Percentiles rank a stretch among this genome's conserved stretches.
phyloP scores from a whole-genome alignment of 2,329 filamentous ascomycete genomes.

The Beauveria varroae region DNA sequence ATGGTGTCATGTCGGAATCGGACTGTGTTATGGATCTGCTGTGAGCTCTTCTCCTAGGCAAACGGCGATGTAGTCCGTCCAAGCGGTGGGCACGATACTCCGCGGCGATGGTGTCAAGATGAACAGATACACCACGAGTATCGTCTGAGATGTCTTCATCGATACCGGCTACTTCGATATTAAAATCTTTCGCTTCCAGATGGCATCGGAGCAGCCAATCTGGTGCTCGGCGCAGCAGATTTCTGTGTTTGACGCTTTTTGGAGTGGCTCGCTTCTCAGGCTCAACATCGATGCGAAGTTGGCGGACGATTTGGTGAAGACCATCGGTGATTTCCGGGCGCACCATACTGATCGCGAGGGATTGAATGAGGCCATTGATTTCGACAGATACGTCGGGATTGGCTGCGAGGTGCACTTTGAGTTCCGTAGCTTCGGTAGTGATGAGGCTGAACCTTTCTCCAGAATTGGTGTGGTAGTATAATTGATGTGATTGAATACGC shows the following conservation, averaged over 20 bases:
- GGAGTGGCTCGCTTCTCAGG: conserved; percentile 45
- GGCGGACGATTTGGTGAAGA: conserved; percentile 80
- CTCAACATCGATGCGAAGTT: conserved; percentile 65
- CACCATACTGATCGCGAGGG: conserved; percentile 82
- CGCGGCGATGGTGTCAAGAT: conserved; percentile 78
- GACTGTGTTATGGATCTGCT: conserved; percentile 61
- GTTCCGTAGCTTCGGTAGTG: conserved; percentile 78
- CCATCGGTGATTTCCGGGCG: conserved; percentile 89
- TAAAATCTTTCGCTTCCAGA: conserved; percentile 82
- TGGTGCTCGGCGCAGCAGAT: conserved; percentile 71
- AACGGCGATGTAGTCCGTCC: conserved; percentile 52
- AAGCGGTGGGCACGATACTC: conserved; percentile 81
- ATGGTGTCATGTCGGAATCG: conserved; percentile 54
- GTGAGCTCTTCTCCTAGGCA: conserved; percentile 61
- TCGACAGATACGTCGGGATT: conserved; percentile 80
- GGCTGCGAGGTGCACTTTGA: conserved; percentile 78
- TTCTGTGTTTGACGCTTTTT: conserved; percentile 47
- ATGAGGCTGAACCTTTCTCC: conserved; percentile 81
- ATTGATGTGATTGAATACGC: conserved; percentile 73
- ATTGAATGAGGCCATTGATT: conserved; percentile 71
- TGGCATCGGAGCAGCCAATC: conserved; percentile 78
- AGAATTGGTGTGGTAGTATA: conserved; percentile 89
- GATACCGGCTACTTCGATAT: conserved; percentile 81
- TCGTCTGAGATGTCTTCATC: conserved; percentile 78
- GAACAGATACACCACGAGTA: conserved; percentile 74